A percentile compares a stretch with the other conserved stretches of the same genome.
These are phyloP conservation scores for Globisporangium recalcitrans DNA, from an alignment of 352 stramenopile genomes.

Conservation along the genomic window DNA sequence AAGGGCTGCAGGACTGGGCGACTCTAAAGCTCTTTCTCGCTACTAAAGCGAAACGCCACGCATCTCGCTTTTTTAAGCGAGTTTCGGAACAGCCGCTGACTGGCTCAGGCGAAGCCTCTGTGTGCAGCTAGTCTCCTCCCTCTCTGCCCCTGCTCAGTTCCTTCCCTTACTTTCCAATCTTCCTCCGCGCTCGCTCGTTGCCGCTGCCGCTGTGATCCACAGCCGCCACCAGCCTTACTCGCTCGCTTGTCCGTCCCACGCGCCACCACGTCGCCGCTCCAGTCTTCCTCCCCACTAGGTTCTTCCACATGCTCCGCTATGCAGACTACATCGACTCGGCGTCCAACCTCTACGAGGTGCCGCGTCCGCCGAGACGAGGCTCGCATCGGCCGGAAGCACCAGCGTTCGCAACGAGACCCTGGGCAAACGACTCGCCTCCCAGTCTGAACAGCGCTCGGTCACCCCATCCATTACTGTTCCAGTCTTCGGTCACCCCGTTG, in stretches of 20 bases:
- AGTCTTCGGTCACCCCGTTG: background rate
- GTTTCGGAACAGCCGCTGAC: too few species aligned
- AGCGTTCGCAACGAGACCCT: background rate
- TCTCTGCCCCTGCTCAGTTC: too few species aligned
- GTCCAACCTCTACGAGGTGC: conserved; percentile 28
- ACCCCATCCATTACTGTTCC: background rate
- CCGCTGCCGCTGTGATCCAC: too few species aligned
- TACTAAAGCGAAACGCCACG: too few species aligned
- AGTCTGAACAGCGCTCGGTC: background rate
- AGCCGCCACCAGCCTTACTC: background rate
- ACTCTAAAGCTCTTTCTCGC: too few species aligned
- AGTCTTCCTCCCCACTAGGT: background rate
- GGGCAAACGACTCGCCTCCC: background rate
- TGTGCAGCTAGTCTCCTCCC: too few species aligned
- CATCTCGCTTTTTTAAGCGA: too few species aligned
- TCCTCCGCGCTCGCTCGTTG: background rate
- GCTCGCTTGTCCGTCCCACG: background rate
- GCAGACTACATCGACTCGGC: conserved; percentile 9
- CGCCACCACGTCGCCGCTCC: conserved; percentile 2
- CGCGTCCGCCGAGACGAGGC: conserved; percentile 23
- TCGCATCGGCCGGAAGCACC: conserved; percentile 19
- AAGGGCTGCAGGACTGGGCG: too few species aligned
- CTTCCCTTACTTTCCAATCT: background rate
- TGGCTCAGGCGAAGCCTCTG: too few species aligned
- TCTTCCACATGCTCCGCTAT: conserved; percentile 13